These are phyloP conservation scores for Phytophthora quininea DNA, from an alignment of 352 stramenopile genomes.

Conservation along the genomic window DNA sequence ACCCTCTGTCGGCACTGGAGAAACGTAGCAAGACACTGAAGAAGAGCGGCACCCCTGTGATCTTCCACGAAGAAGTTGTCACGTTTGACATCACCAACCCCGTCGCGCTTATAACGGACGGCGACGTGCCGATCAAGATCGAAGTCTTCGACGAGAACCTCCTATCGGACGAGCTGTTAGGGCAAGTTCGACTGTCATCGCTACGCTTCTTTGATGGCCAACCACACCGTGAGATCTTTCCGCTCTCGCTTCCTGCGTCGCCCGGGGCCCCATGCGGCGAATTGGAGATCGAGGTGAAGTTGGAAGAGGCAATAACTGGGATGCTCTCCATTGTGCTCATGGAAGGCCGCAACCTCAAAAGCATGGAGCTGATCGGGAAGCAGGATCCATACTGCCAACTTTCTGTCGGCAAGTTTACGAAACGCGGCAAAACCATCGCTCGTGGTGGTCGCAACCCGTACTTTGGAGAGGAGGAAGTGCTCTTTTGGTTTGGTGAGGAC, in stretches of 20 bases:
- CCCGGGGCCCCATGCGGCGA: conserved; percentile 46
- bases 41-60: conserved; percentile 72
- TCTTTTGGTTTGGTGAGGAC: conserved; percentile 92
- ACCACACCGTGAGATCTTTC: conserved; percentile 58
- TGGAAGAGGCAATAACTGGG: conserved; percentile 79
- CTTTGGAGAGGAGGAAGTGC: conserved; percentile 91
- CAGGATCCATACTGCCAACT: conserved; percentile 93
- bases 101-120: conserved; percentile 63
- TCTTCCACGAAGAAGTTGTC: conserved; percentile 89
- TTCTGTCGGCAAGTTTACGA: conserved; percentile 65
- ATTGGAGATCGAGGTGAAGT: conserved; percentile 72
- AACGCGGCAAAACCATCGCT: conserved; percentile 75
- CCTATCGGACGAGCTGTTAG: conserved; percentile 86
- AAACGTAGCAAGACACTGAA: conserved; percentile 86
- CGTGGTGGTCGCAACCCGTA: conserved; percentile 90
- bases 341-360: conserved; percentile 90
- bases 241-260: conserved; percentile 50
- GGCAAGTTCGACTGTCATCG: conserved; percentile 67
- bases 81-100: conserved; percentile 87
- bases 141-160: conserved; percentile 91
- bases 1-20: conserved; percentile 65
- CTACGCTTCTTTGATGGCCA: conserved; percentile 83
- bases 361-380: conserved; percentile 90
- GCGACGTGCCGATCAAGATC: conserved; percentile 75
- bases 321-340: conserved; percentile 89